Percentiles rank a stretch among this genome's conserved stretches.
Evolutionary conservation across 2,329 filamentous ascomycete genomes (phyloP).

Genomic region (Sphaerulina vaccinii): DNA sequence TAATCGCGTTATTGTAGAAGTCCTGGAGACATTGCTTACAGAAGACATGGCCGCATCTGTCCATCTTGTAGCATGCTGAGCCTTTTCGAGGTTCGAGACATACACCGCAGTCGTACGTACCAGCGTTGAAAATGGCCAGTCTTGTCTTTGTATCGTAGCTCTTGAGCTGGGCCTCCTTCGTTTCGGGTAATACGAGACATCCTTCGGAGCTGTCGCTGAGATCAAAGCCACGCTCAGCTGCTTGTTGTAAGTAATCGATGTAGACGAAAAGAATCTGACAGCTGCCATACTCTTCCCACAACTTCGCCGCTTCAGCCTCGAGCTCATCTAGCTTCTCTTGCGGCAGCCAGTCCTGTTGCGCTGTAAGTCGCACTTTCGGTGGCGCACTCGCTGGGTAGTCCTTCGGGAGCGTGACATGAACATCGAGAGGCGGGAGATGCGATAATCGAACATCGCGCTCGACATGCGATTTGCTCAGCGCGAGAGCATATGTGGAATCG

Average conservation of each 20-base stretch:
- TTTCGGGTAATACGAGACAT: conserved; percentile 49
- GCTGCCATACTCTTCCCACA: conserved; percentile 62
- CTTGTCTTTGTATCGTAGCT: conserved; percentile 76
- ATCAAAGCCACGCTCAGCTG: conserved; percentile 56
- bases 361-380: conserved; percentile 51
- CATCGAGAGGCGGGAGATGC: conserved; percentile 56
- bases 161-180: conserved; percentile 66
- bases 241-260: conserved; percentile 60
- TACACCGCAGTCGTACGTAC: conserved; percentile 83
- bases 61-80: conserved; percentile 68
- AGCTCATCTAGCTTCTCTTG: conserved; percentile 45
- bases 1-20: conserved; percentile 86
- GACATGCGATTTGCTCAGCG: conserved; percentile 19
- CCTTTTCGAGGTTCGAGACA: conserved; percentile 94
- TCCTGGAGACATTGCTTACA: conserved; percentile 83
- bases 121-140: conserved; percentile 72
- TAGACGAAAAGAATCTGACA: conserved; percentile 59
- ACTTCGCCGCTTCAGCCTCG: conserved; percentile 45
- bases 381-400: conserved; percentile 56
- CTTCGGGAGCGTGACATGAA: conserved; percentile 54
- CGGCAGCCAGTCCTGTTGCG: conserved; percentile 55
- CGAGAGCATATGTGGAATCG: conserved; percentile 14
- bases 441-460: conserved; percentile 49
- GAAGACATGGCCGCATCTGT: conserved; percentile 86
- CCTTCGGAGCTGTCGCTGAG: conserved; percentile 43